Evolutionary conservation across 192 early-diverging fungal species (phyloP), one percentile per base, ranked within the genome.

Genomic region (Umbelopsis vinacea): DNA sequence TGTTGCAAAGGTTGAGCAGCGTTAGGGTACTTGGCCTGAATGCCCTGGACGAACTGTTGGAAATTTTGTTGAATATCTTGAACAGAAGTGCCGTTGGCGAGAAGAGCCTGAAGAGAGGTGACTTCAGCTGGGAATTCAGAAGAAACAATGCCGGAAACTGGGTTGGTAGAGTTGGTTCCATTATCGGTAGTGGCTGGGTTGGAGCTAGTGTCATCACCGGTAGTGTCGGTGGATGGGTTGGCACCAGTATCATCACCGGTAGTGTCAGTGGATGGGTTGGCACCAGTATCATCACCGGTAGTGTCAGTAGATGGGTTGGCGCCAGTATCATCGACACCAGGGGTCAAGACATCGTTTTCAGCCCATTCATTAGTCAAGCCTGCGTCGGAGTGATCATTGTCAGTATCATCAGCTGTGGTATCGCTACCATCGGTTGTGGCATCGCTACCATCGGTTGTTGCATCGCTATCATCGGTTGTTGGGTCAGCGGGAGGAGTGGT

Each of bases 61-160:
- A 63, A 63, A 15, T 17, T 63, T 37, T 63, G 57, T 35, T 63
- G 57, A 19, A 63, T 63, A 12, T 63, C 57, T 12, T 63, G 57
- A n/a, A 26, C 29, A 37, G 57, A 63, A 17, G 57, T 63, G 3
- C 57, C 57, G n/a, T 63, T 63, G 3, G 26, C 17, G 57, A 63
- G 10, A 22, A 63, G 17, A 12, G 11, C 33, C 35, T 63, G 57
- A 29, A 63, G 33, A 19, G 26, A 19, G 26, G 57, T 37, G 12
- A 63, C 12, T 37, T 63, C 57, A 6, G 57, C 19, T 19, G 57
- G 57, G 57, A 63, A 37, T 26, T 54, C 53, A 24, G 22, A 26
- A 2, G 53, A 22, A 23, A 54, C 21, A 26, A 26, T 22, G 6
- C 53, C 53, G 3, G 53, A 0, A 24, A 22, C 53, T 8, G 53